phyloP scores from a whole-genome alignment of 371 early-diverging fungal genomes.

The Nematocida ironsii region DNA sequence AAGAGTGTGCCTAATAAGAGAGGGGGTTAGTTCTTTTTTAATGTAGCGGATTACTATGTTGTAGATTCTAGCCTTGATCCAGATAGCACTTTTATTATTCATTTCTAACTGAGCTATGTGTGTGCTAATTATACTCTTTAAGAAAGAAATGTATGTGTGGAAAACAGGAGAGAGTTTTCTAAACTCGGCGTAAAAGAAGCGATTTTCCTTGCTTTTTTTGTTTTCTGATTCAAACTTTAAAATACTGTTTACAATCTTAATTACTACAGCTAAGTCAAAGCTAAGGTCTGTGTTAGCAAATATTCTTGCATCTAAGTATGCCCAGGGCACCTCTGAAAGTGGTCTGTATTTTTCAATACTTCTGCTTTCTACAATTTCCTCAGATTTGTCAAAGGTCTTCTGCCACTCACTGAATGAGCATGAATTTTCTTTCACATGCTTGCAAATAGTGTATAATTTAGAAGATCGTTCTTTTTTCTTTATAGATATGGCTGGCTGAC shows the following conservation, averaged over 20 bases:
- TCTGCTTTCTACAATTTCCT: neutral
- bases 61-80: constrained; percentile 12
- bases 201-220: neutral
- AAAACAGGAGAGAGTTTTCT: neutral
- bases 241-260: constrained; percentile 1
- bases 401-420: neutral
- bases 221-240: neutral
- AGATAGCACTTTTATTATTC: neutral
- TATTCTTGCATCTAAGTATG: constrained; percentile 7
- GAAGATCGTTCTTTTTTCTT: neutral
- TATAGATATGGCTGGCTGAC: neutral
- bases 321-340: neutral
- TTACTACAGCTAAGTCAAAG: neutral
- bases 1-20: neutral
- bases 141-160: neutral
- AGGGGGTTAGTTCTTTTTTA: neutral
- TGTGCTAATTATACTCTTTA: neutral
- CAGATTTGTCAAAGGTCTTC: neutral
- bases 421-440: neutral
- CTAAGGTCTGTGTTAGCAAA: constrained; percentile 26
- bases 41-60: constrained; percentile 9
- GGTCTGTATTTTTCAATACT: neutral
- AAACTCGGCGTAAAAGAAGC: neutral
- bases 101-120: neutral
- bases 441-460: neutral